Evolutionary conservation across 176 grass and related monocot species (phyloP).

Genomic region (Neostapfia colusana): DNA sequence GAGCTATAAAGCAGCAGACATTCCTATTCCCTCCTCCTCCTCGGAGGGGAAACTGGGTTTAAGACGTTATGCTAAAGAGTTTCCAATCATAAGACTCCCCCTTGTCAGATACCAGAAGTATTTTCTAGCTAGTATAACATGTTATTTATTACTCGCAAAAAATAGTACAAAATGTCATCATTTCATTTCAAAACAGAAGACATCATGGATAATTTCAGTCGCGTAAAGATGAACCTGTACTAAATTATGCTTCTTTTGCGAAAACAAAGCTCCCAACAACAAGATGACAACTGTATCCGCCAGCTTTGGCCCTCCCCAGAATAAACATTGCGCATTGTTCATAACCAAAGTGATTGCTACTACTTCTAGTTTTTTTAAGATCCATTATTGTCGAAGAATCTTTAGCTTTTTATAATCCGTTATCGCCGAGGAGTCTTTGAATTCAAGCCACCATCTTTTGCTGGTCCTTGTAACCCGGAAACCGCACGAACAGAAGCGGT

Average conservation of each 20-base stretch:
- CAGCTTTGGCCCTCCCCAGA: background rate
- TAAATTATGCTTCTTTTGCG: background rate
- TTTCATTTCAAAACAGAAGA: background rate
- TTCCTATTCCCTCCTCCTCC: background rate
- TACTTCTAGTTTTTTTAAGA: background rate
- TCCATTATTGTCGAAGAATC: background rate
- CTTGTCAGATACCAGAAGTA: background rate
- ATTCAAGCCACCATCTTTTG: background rate
- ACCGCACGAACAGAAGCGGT: background rate
- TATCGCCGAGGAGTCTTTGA: background rate
- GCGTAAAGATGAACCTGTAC: no score
- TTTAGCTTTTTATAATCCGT: background rate
- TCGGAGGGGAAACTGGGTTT: background rate
- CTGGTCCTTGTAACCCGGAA: background rate
- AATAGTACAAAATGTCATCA: no score
- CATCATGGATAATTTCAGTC: background rate
- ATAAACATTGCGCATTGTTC: background rate
- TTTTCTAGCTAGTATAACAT: background rate
- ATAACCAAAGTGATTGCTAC: background rate
- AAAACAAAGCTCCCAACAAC: background rate
- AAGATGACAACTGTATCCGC: background rate
- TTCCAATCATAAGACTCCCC: background rate
- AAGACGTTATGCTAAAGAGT: background rate
- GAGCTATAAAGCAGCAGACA: background rate
- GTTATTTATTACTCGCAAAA: no score